These are phyloP conservation scores for Fusarium sambucinum DNA, from an alignment of 2,329 filamentous ascomycete species.

Conservation along the genomic window DNA sequence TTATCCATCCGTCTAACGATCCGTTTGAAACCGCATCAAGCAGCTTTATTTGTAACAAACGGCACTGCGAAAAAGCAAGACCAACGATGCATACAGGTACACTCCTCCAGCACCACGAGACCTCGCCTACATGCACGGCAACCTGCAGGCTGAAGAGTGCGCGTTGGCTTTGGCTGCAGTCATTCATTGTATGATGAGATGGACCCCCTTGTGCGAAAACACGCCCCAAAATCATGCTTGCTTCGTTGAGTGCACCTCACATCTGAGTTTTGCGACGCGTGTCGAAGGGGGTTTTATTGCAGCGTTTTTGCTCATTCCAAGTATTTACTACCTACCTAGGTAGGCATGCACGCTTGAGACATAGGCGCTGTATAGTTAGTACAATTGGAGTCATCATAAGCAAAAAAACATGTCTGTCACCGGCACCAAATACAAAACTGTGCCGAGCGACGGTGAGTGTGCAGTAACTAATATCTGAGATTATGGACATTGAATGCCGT, in stretches of 20 bases:
- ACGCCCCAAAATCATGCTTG: constrained; percentile 27
- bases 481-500: neutral
- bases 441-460: neutral
- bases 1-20: neutral
- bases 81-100: constrained; percentile 19
- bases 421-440: neutral
- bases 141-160: constrained; percentile 47
- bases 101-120: constrained; percentile 47
- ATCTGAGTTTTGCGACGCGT: neutral
- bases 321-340: constrained; percentile 3
- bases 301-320: constrained; percentile 15
- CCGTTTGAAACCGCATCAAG: neutral
- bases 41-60: neutral
- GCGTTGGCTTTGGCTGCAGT: constrained; percentile 41
- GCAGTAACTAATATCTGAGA: neutral
- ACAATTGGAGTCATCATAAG: neutral
- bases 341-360: constrained; percentile 21
- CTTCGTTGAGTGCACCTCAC: constrained; percentile 14
- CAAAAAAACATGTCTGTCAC: neutral
- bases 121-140: constrained; percentile 50
- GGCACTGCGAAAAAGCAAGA: constrained; percentile 22
- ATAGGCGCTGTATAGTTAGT: neutral
- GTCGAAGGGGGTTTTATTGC: neutral
- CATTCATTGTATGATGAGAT: constrained; percentile 34
- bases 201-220: constrained; percentile 42